Percentiles rank a stretch among this genome's conserved stretches.
Evolutionary conservation across 345 rosid genomes (phyloP).

Genomic region (Syzygium jambos): DNA sequence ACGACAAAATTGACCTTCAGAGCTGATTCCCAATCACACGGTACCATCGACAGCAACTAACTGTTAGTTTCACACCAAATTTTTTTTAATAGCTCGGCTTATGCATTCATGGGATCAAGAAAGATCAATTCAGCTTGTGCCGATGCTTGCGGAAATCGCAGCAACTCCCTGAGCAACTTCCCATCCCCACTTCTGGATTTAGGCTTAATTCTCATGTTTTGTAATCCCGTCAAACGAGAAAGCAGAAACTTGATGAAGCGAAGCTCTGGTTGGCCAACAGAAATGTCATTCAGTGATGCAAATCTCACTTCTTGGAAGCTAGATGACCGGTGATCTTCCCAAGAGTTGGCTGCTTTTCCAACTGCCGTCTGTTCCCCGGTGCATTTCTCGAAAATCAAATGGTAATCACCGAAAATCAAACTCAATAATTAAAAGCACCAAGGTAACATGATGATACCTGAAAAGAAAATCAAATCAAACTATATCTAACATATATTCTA

Average conservation of each 20-base stretch:
- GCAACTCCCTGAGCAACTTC: slow-evolving; percentile 39
- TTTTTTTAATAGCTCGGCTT: neutral
- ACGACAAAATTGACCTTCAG: no score
- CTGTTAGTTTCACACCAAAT: no score
- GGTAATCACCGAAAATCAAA: no score
- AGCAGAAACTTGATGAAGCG: slow-evolving; percentile 46
- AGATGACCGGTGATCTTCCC: slow-evolving; percentile 29
- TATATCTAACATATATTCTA: neutral
- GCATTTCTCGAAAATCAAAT: neutral
- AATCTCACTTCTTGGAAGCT: slow-evolving; percentile 7
- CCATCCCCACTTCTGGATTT: slow-evolving; percentile 24
- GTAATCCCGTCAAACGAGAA: slow-evolving; percentile 37
- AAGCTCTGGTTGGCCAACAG: slow-evolving; percentile 33
- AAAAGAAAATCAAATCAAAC: neutral
- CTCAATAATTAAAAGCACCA: neutral
- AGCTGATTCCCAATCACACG: no score
- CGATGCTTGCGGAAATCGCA: slow-evolving; percentile 47
- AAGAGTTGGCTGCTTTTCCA: slow-evolving; percentile 12
- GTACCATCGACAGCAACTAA: no score
- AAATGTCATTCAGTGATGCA: slow-evolving; percentile 29
- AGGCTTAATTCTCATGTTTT: slow-evolving; percentile 46
- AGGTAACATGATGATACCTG: no score
- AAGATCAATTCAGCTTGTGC: slow-evolving; percentile 40
- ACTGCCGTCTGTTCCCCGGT: slow-evolving; percentile 23
- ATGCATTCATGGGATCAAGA: slow-evolving; percentile 16